Evolutionary conservation across 1,139 yeast genomes (phyloP).

Genomic region (Diutina neorugosa): DNA sequence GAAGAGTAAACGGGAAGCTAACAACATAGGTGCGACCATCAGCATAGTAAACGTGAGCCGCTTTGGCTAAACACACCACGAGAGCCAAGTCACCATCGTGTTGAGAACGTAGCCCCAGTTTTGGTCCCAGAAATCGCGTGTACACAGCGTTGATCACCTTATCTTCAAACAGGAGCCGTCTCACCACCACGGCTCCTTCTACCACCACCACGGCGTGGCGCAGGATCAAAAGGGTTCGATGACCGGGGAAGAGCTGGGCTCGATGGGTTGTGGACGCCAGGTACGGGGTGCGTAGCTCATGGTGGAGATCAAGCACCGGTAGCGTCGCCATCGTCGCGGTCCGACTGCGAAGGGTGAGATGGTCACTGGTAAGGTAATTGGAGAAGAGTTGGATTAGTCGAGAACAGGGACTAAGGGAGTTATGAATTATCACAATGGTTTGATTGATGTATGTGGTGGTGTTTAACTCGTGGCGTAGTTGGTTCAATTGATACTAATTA

Average conservation of each 20-base stretch:
- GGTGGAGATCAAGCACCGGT: neutral
- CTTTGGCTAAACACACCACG: constrained; percentile 38
- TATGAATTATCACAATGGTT: too few relatives aligned
- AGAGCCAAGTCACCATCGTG: constrained; percentile 16
- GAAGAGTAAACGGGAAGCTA: constrained; percentile 52
- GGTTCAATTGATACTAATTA: too few relatives aligned
- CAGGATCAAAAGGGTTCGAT: constrained; percentile 16
- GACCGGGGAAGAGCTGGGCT: neutral
- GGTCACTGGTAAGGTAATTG: too few relatives aligned
- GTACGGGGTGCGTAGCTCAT: neutral
- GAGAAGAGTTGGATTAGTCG: too few relatives aligned
- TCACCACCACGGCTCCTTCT: constrained; percentile 35
- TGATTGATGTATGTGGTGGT: too few relatives aligned
- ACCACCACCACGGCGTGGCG: constrained; percentile 27
- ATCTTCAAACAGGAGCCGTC: constrained; percentile 36
- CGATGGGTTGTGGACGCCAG: neutral
- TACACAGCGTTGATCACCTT: constrained; percentile 1
- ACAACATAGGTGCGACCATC: constrained; percentile 48
- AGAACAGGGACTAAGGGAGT: too few relatives aligned
- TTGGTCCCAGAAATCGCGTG: neutral
- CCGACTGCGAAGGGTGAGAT: neutral
- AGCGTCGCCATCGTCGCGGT: neutral
- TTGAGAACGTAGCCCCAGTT: neutral
- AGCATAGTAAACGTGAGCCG: constrained; percentile 43
- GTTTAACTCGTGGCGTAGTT: too few relatives aligned